Evolutionary conservation across 2,329 filamentous ascomycete species (phyloP), one percentile per base, ranked within the genome.

Genomic region (Emmonsia crescens): DNA sequence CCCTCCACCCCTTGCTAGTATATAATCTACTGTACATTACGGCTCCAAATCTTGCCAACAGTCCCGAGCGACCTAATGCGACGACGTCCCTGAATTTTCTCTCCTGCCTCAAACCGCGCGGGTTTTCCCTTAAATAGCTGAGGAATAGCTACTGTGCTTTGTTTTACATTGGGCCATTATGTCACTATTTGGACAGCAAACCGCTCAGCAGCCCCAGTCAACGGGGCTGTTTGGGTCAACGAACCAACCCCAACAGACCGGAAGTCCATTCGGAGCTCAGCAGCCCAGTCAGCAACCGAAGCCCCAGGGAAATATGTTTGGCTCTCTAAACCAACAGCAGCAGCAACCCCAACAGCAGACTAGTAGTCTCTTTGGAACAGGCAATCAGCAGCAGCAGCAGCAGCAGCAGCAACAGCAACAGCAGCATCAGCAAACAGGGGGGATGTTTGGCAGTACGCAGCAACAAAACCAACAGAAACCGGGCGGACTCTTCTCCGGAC

Each of bases 401-500:
- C 64, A 64, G 55, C 64, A 64, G 49, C 42, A 46, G 42, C 42
- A 66, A 59, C 64, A 64, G 55, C 64, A 61, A 38, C 64, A 66
- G 36, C 68, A 67, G 48, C 57, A 68, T 40, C 61, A 64, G 38
- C 62, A 64, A 56, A 42, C 61, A 9, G 63, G 64, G 24, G 59
- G 68, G 4, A 21, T 70, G 19, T 71, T 71, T 62, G 66, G 66
- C 21, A 12, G 59, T 46, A 58, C 61, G 6, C 67, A 68, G 58
- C 67, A 66, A 61, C 64, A 69, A 49, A 75, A 72, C 64, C 75
- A 70, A 63, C 76, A 74, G 60, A 73, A 74, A 61, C 68, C 71
- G 33, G 70, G 70, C 38, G 73, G 74, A 40, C 42, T 79, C 4
- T 80, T 81, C 62, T 77, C 76, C 44, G 72, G 65, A 44, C 61